Base-by-base conservation (phyloP, 805 yeast genomes). In the Suhomyces kilbournensis region DNA sequence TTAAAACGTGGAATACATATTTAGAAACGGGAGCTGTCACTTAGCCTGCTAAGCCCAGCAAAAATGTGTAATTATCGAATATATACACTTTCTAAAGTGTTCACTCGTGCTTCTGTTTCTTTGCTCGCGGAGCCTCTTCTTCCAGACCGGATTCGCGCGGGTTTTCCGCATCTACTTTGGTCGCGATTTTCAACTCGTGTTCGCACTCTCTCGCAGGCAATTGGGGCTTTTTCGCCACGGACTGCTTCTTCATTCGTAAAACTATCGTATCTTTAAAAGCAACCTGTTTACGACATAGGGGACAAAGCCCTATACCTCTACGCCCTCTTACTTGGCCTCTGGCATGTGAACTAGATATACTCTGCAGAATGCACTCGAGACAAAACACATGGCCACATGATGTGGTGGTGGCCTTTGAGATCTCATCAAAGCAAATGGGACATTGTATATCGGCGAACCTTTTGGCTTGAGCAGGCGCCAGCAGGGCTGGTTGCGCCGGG, bases 361-460 rank as follows among this genome's bases (percentile, higher is more conserved):
- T 69, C 52, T 68, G 71, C 58, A 70, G 77, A 15, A 75, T 65
- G 55, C 79, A 75, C 35, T 72, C 76, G 8, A 75, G 57, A 51
- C 79, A 75, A 57, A 71, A 75, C 3, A 75, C 61, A 53, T 75
- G 79, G 15, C 79, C 79, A 56, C 79, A 75, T 1, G 70, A 61
- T 0, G 78, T 74, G 42, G 70, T 64, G 45, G 78, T 72, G 46
- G 78, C 78, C 48, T 58, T 64, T 4, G 65, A 62, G 48, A 75
- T 60, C n/a, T 67, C 63, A 55, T 75, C 79, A 53, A 75, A 74
- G 58, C 79, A 75, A 30, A 75, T 70, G 22, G 79, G 79, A 53
- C 79, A 75, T 55, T 73, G 71, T 19, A 70, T 60, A 45, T 72
- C 74, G 20, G 65, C 60, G 26, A 75, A 60, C 46, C 64, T 67